Conservation (phyloP, 495 filamentous ascomycete species). For the Niebla homalea region DNA sequence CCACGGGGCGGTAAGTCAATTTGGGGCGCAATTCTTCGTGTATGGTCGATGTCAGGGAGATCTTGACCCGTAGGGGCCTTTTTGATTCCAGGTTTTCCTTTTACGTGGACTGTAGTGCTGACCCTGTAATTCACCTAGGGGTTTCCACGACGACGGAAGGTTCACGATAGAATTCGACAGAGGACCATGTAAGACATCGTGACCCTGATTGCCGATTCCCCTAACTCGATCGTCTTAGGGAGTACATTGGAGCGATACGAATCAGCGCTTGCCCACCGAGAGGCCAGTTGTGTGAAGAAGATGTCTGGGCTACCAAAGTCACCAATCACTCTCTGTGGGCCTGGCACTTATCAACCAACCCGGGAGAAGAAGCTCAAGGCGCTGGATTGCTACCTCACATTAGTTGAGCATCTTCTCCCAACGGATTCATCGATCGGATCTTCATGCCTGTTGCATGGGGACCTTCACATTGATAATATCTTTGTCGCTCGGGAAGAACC, state of each 20-base stretch:
- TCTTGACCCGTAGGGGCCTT: too few species aligned
- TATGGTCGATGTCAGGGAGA: too few species aligned
- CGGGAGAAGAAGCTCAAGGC: constrained; percentile 19
- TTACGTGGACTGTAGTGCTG: too few species aligned
- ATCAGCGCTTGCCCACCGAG: constrained; percentile 18
- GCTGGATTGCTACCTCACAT: constrained; percentile 18
- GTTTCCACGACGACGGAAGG: constrained; percentile 21
- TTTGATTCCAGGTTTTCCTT: too few species aligned
- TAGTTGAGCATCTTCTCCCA: constrained; percentile 19
- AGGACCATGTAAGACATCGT: constrained; percentile 20
- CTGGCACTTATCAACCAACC: constrained; percentile 20
- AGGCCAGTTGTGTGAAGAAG: constrained; percentile 19
- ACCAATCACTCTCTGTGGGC: constrained; percentile 21
- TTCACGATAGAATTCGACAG: constrained; percentile 17
- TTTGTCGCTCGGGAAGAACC: constrained; percentile 23
- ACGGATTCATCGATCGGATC: constrained; percentile 16
- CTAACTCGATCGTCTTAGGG: constrained; percentile 4
- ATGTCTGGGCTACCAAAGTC: constrained; percentile 17
- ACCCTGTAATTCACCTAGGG: too few species aligned
- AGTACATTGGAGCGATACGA: constrained; percentile 18
- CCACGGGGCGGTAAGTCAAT: constrained; percentile 18
- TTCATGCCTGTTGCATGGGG: constrained; percentile 23
- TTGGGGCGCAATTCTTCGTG: too few species aligned
- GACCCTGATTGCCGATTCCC: background rate
- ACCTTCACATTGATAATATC: constrained; percentile 28